These are phyloP conservation scores for Melastoma malabathricum DNA, from an alignment of 345 rosid genomes.

Conservation along the genomic window DNA sequence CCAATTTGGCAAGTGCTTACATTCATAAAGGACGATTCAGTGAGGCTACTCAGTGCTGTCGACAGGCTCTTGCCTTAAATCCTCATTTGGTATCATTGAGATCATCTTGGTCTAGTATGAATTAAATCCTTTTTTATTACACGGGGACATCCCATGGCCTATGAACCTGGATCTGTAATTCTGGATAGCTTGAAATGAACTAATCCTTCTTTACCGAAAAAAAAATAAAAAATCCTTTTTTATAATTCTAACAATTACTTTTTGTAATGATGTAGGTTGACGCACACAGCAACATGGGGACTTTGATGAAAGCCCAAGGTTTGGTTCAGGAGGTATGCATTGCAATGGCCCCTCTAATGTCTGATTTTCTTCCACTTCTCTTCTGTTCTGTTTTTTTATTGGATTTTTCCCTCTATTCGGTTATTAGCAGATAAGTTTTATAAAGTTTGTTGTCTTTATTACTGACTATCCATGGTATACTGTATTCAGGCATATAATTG, in stretches of 20 bases:
- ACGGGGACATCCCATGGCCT: too few relatives aligned
- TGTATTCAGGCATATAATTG: constrained; percentile 97
- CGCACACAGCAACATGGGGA: constrained; percentile 91
- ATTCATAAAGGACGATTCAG: constrained; percentile 87
- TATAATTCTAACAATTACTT: background rate
- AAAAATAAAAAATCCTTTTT: too few relatives aligned
- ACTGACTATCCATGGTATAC: background rate
- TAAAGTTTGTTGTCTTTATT: constrained; percentile 21
- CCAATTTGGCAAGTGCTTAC: constrained; percentile 94
- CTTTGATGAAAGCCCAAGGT: constrained; percentile 92
- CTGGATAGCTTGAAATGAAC: too few relatives aligned
- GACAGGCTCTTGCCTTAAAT: constrained; percentile 80
- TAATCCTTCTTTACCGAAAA: too few relatives aligned
- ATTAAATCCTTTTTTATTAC: too few relatives aligned
- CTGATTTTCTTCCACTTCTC: background rate
- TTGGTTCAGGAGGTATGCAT: constrained; percentile 79
- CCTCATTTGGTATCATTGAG: constrained; percentile 60
- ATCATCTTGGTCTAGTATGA: background rate
- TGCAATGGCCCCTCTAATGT: background rate
- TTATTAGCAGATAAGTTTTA: background rate
- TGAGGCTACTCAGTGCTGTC: constrained; percentile 96
- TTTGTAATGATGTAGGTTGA: constrained; percentile 50
- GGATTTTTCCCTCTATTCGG: constrained; percentile 10
- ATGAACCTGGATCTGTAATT: too few relatives aligned
- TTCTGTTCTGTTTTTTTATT: constrained; percentile 3